Base-by-base conservation (phyloP, 352 stramenopile genomes). In the Phytophthora fragariae region DNA sequence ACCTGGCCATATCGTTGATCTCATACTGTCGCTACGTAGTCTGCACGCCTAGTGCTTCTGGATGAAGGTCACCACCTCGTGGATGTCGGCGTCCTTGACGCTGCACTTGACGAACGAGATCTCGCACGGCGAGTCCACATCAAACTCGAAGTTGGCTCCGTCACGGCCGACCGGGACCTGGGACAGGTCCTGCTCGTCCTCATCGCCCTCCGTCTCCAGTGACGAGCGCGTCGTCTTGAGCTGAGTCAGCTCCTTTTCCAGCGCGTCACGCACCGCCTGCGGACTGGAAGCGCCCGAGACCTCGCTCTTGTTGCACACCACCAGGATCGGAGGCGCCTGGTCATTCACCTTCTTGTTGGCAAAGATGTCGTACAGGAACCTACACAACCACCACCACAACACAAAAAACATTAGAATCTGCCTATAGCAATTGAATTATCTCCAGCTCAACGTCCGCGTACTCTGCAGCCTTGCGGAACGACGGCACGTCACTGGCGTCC, bases 261-360 rank as follows among this genome's bases (percentile, higher is more conserved):
- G 76, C 33, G 83, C 79, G 17, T 85, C 79, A 50, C 86, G 78
- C 49, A 96, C 77, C 3, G 71, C 70, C 62, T 90, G 68, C 6
- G 86, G 70, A 29, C 68, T 91, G 41, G 81, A 78, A 15, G 84
- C 81, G 8, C 77, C 72, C 1, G 69, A 5, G 10, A 77, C 67
- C 29, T 97, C 90, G 68, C 79, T 92, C 83, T 97, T 97, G 78
- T 94, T 97, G 80, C 89, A 96, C 57, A 80, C 84, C 47, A 97
- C 82, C 62, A 96, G 72, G 66, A 97, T 84, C 56, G 84, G 81
- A 27, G 83, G 82, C 44, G 80, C 75, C 47, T 85, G 62, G 74
- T 96, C 89, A 68, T 94, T 94, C 68, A 96, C 75, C 73, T 92
- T 95, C 65, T 90, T 86, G 61, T 91, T 91, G 15, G 88, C 86